These are phyloP conservation scores for Pigoraptor vietnamica DNA, from an alignment of 78 protist species.

Conservation along the genomic window DNA sequence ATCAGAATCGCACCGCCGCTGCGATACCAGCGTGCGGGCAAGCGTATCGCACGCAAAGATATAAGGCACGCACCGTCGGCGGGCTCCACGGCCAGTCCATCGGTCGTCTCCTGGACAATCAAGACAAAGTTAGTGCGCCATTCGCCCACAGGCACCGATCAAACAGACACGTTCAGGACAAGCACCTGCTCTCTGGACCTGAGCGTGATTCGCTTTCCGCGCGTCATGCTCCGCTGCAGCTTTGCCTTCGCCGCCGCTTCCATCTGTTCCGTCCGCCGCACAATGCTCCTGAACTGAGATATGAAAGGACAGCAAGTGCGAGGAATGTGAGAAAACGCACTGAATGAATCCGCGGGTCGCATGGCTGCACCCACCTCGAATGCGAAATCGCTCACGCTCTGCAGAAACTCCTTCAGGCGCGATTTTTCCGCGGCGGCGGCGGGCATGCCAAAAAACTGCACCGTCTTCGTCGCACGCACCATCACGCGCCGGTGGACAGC, in stretches of 20 bases:
- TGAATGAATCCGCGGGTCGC: not conserved
- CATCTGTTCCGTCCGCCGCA: not conserved
- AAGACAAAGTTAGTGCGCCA: not conserved
- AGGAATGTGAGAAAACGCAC: not conserved
- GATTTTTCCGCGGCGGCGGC: not conserved
- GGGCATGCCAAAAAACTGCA: not conserved
- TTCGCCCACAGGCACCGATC: not conserved
- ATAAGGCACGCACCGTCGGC: too few species aligned
- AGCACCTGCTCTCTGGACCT: not conserved
- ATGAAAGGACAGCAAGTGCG: not conserved
- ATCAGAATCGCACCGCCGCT: too few species aligned
- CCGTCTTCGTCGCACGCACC: not conserved
- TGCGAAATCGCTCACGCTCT: not conserved
- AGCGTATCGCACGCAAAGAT: too few species aligned
- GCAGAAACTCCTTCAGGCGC: not conserved
- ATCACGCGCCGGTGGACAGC: not conserved
- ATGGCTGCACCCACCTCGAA: not conserved
- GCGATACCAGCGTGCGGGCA: too few species aligned
- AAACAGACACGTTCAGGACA: too few species aligned
- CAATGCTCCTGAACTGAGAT: not conserved
- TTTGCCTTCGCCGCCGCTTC: not conserved
- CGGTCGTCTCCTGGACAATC: too few species aligned
- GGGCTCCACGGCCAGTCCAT: too few species aligned
- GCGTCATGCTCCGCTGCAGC: not conserved
- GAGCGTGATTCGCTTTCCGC: not conserved